Evolutionary conservation across 2,329 filamentous ascomycete species (phyloP), one percentile per base, ranked within the genome.

Genomic region (Epicoccum nigrum): DNA sequence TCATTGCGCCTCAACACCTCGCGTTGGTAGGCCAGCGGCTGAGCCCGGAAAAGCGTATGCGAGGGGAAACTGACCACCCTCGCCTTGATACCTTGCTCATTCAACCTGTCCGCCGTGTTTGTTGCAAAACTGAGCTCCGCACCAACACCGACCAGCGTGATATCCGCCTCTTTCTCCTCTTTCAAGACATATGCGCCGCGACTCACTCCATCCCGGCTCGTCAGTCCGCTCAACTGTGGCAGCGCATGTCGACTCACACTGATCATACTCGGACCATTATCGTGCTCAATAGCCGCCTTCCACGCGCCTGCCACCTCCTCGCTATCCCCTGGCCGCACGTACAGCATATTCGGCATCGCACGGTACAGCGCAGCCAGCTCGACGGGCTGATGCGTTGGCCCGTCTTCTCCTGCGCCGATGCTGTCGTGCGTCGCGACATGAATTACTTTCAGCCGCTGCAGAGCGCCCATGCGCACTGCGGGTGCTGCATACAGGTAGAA

Each of bases 301-400:
- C 77, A 85, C 2, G 82, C 83, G 2, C 83, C 83, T 0, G 77
- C 77, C 0, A 75, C 76, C 62, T 87, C 84, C 59, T 86, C 82
- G 34, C 74, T 77, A 54, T 86, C 83, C 33, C 77, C 76, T 0
- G 84, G 84, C 0, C 84, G 80, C 37, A 86, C 82, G 64, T 85
- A 86, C 1, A 80, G 69, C 1, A 86, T 57, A 54, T 86, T 84
- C 0, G 83, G 84, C 83, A 86, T 86, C 7, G 83, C 79, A 2
- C 84, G 79, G 65, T 83, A 86, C 2, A 86, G 71, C 0, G 78
- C 67, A 5, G 79, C 78, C 0, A 86, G 74, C 25, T 79, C 83
- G 17, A 86, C 78, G 1, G 84, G 83, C 63, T 86, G 84, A 55
- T 86, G 84, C 0, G 84, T 86, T 0, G 83, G 84, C 0, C 83